Evolutionary conservation across 1,139 yeast genomes (phyloP).

Genomic region (Scheffersomyces quercinus): DNA sequence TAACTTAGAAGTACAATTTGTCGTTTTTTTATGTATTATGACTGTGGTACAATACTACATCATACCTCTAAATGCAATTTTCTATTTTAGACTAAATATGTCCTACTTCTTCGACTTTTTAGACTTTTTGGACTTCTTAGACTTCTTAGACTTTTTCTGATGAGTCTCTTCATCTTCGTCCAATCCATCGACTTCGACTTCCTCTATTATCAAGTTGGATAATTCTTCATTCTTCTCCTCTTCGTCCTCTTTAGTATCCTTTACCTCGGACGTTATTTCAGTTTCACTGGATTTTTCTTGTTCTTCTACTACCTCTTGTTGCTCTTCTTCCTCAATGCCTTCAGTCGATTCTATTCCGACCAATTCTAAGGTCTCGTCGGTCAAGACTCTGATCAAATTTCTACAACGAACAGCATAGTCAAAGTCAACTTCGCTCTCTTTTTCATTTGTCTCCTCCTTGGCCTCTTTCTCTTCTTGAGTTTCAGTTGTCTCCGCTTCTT

Average conservation of each 20-base stretch:
- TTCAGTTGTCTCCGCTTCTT: constrained; percentile 17
- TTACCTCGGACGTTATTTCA: constrained; percentile 4
- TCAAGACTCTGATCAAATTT: constrained; percentile 32
- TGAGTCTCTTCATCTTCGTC: constrained; percentile 10
- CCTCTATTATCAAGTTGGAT: constrained; percentile 15
- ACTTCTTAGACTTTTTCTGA: constrained; percentile 12
- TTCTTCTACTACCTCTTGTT: constrained; percentile 6
- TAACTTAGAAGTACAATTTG: too few species aligned
- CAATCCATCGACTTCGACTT: constrained; percentile 12
- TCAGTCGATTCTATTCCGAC: constrained; percentile 22
- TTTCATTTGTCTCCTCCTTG: constrained; percentile 4
- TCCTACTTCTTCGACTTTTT: constrained; percentile 15
- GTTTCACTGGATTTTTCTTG: constrained; percentile 3
- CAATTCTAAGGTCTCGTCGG: constrained; percentile 36
- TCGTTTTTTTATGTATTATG: too few species aligned
- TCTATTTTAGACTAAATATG: too few species aligned
- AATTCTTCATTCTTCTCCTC: constrained; percentile 4
- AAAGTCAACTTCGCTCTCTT: constrained; percentile 20
- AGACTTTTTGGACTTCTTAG: constrained; percentile 7
- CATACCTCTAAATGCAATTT: too few species aligned
- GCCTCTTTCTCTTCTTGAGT: constrained; percentile 6
- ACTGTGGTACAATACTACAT: too few species aligned
- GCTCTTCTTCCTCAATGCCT: constrained; percentile 17
- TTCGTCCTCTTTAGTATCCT: constrained; percentile 7
- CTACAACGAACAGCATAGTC: constrained; percentile 50